Evolutionary conservation across 1,284 basidiomycete genomes (phyloP).

Genomic region (Marasmius tenuissimus): DNA sequence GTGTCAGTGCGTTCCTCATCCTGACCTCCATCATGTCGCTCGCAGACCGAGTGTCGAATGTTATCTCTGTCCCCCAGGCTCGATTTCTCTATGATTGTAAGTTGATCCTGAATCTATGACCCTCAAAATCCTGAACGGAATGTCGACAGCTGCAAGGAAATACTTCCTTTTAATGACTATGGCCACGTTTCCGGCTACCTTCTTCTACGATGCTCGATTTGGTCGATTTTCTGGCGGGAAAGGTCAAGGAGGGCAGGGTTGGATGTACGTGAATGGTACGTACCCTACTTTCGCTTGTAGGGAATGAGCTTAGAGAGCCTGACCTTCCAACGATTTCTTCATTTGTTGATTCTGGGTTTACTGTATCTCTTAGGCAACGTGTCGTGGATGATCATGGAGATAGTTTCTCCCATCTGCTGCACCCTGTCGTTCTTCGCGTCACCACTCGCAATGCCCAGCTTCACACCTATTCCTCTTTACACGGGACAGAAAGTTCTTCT

Average conservation of each 20-base stretch:
- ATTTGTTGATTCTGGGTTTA: too few species aligned
- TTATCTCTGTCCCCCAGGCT: neutral
- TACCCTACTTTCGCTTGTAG: neutral
- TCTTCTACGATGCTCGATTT: conserved; percentile 68
- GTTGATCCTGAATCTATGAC: neutral
- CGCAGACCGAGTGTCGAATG: neutral
- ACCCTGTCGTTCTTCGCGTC: conserved; percentile 47
- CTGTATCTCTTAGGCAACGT: conserved; percentile 35
- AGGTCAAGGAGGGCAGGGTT: conserved; percentile 57
- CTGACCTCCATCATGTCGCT: neutral
- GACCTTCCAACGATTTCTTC: too few species aligned
- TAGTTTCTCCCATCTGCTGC: conserved; percentile 72
- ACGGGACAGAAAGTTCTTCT: conserved; percentile 56
- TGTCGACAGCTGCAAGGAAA: conserved; percentile 8
- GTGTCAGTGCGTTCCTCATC: neutral
- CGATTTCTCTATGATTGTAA: neutral
- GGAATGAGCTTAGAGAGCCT: too few species aligned
- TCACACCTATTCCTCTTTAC: conserved; percentile 23
- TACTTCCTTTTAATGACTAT: conserved; percentile 20
- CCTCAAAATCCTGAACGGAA: neutral
- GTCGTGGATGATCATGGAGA: conserved; percentile 86
- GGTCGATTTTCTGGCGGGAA: conserved; percentile 65
- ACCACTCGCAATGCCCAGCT: conserved; percentile 34
- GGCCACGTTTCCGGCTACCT: conserved; percentile 25
- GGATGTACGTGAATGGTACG: conserved; percentile 12